Evolutionary conservation across 306 rosid species (phyloP), one percentile per base, ranked within the genome.

Genomic region (Dryas octopetala): DNA sequence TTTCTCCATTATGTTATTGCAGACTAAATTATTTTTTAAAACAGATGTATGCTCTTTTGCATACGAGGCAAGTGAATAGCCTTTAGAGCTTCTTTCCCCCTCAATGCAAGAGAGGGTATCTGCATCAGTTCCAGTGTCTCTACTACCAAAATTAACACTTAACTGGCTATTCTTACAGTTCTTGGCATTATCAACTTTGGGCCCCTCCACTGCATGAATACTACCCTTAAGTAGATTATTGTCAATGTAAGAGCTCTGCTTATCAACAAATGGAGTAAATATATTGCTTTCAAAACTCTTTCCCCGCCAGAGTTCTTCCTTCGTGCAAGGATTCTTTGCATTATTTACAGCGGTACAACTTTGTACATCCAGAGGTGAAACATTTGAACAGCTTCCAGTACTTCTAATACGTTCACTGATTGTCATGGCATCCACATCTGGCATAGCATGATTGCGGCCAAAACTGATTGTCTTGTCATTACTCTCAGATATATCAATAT

Each of bases 131-230:
- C 71, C 80, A 50, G 62, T 67, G 55, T 40, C 79, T 74, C 78
- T 66, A 59, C 71, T 55, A 66, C 75, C 54, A 64, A 84, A 71
- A 80, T 55, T 66, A 75, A 62, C 52, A 55, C 70, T 85, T 58
- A 78, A 78, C 50, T 80, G 81, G 63, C 79, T 74, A 60, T 52
- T 70, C 76, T 79, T 67, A 71, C 63, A 75, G 76, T 32, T 76
- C 23, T 54, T 67, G 62, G 40, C 64, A 65, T 81, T 85, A 73
- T 71, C 80, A 74, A 64, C 66, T 66, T 71, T 64, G 57, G 73
- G 79, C 49, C 71, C 76, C 71, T 77, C 85, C 43, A 71, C 50
- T 68, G 80, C 73, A 60, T 76, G 81, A 72, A 28, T 67, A 65
- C 79, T 60, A 66, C 69, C 73, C 64, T 81, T 72, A 67, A 51